Percentiles rank a stretch among this genome's conserved stretches.
phyloP scores from a whole-genome alignment of 306 rosid genomes.

The Geum urbanum region DNA sequence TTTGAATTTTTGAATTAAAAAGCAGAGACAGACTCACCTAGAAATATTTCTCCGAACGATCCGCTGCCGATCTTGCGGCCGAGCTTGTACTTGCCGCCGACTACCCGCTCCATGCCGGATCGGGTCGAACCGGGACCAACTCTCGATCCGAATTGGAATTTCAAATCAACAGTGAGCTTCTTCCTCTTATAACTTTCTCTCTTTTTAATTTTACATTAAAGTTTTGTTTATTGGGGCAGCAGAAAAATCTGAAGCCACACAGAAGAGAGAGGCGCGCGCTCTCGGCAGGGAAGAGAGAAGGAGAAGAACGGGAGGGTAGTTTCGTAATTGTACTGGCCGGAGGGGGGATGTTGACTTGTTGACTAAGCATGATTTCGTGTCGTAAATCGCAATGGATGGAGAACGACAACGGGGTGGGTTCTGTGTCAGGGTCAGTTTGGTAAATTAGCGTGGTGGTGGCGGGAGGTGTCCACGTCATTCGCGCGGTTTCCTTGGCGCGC shows the following conservation, averaged over 20 bases:
- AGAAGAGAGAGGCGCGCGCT: slow-evolving; percentile 1
- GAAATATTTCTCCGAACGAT: slow-evolving; percentile 93
- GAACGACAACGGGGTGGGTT: neutral
- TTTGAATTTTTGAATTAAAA: neutral
- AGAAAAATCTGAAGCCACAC: slow-evolving; percentile 30
- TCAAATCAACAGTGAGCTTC: neutral
- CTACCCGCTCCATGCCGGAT: slow-evolving; percentile 67
- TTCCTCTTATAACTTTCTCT: neutral
- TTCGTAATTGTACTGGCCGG: neutral
- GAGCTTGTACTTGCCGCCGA: slow-evolving; percentile 78
- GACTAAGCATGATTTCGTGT: slow-evolving; percentile 5
- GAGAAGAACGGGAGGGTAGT: slow-evolving; percentile 3
- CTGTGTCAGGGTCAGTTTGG: neutral
- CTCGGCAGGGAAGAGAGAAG: neutral
- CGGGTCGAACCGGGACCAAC: slow-evolving; percentile 27
- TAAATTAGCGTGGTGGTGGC: neutral
- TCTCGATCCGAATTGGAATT: slow-evolving; percentile 16
- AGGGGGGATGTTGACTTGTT: slow-evolving; percentile 12
- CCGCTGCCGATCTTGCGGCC: slow-evolving; percentile 99
- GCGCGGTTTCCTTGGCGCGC: neutral
- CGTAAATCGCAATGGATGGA: no score
- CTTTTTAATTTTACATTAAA: no score
- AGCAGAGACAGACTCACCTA: slow-evolving; percentile 43
- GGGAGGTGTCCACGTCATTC: neutral
- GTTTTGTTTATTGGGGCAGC: neutral